These are phyloP conservation scores for Microbotryum saponariae DNA, from an alignment of 1,284 basidiomycete genomes.

Conservation along the genomic window DNA sequence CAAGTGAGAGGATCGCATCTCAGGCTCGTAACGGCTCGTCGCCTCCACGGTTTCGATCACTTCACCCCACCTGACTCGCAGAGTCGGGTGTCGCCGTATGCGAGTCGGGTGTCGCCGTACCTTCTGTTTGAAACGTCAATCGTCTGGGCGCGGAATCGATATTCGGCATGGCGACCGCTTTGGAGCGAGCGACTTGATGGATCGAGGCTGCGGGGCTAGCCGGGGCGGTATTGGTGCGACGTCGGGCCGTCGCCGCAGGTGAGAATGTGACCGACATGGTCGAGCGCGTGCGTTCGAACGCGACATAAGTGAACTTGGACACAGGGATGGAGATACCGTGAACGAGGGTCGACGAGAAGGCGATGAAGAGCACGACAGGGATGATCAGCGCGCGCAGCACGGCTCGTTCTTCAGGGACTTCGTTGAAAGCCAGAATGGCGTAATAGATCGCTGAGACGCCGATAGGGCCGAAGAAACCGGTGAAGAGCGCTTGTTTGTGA, in stretches of 20 bases:
- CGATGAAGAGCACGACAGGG: conserved; percentile 49
- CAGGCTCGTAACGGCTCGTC: too few relatives aligned
- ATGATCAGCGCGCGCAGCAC: conserved; percentile 43
- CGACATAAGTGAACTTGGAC: conserved; percentile 12
- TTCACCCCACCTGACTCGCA: too few relatives aligned
- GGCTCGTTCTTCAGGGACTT: conserved; percentile 44
- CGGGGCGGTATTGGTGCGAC: too few relatives aligned
- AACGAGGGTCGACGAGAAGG: conserved; percentile 47
- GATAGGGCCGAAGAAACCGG: conserved; percentile 44
- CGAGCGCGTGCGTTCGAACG: conserved; percentile 3
- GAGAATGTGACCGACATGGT: conserved; percentile 2
- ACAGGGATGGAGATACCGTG: conserved; percentile 42
- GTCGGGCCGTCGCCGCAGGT: not conserved
- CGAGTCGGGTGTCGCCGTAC: too few relatives aligned
- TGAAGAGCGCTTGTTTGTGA: conserved; percentile 38
- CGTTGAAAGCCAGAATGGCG: conserved; percentile 46
- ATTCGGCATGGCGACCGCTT: too few relatives aligned
- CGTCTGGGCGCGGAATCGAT: too few relatives aligned
- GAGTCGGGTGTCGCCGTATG: too few relatives aligned
- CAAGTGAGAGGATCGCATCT: too few relatives aligned
- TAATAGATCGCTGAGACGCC: conserved; percentile 45
- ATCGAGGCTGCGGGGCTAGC: too few relatives aligned
- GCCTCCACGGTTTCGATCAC: too few relatives aligned
- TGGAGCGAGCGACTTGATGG: too few relatives aligned
- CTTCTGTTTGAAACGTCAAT: too few relatives aligned